Base-by-base conservation (phyloP, 1,139 yeast genomes). In the Magnusiomyces paraingens region DNA sequence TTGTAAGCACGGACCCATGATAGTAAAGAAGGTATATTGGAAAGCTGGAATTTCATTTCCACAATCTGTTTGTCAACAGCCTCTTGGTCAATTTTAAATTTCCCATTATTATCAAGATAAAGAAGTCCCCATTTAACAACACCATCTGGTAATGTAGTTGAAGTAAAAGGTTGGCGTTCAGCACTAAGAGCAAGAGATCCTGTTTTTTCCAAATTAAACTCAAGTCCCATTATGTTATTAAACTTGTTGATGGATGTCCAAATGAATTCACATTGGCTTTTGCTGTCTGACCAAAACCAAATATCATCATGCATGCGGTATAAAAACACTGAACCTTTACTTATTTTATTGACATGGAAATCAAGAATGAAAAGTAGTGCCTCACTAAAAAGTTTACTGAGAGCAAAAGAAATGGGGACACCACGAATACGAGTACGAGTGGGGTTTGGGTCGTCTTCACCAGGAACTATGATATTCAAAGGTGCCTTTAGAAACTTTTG, bases 301-400 rank as follows among this genome's bases (percentile, higher is more conserved):
- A 59, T 54, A 43, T 59, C 62, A 40, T 59, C 61, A 49, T 57
- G 58, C 39, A 57, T 40, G 10, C 62, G 53, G 55, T 57, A 58
- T 50, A 59, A 38, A 26, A 53, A 51, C 2, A 46, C 46, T 8
- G 20, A 14, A 2, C 62, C 61, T 4, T 54, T 26, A 3, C 58
- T 47, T 6, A 41, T 29, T 38, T 54, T 51, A 52, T 54, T 56
- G 40, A 58, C 59, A 1, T 57, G 53, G 45, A 39, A 58, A 40
- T 59, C 62, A 35, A 57, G 47, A 22, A 55, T 49, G 36, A 58
- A 58, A 38, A 59, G 51, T 6, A 59, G 20, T 0, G 57, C 39
- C 35, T 59, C 62, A 10, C 61, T 61, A 38, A 58, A 52, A 17
- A 59, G 32, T 17, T 52, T 57, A 38, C 61, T 56, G n/a, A 59